Conservation (phyloP, 345 rosid genomes). For the Sisymbrium altissimum region DNA sequence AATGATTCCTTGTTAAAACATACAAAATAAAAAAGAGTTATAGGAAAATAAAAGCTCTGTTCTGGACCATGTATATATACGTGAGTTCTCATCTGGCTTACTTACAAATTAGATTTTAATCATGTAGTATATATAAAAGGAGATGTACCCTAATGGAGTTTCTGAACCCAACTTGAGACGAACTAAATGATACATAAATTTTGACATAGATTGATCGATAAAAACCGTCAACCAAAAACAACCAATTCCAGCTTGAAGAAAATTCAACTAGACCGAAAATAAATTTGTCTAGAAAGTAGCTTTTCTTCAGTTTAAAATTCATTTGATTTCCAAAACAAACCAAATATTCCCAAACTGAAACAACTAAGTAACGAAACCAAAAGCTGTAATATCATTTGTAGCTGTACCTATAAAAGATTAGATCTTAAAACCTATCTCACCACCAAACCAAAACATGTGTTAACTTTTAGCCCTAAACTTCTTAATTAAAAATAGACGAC, state of each 20-base stretch:
- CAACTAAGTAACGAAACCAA: not conserved
- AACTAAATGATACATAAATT: not conserved
- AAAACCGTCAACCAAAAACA: not conserved
- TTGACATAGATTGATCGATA: not conserved
- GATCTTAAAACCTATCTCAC: conserved; percentile 10
- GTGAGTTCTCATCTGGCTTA: not conserved
- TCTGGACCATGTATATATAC: not conserved
- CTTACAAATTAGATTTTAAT: not conserved
- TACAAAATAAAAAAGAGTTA: not conserved
- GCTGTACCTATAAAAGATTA: conserved; percentile 23
- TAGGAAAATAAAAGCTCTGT: not conserved
- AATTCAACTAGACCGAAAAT: not conserved
- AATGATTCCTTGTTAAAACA: too few species aligned
- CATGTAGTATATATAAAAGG: not conserved
- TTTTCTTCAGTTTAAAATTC: not conserved
- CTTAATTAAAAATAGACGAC: conserved; percentile 1
- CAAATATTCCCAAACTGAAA: not conserved
- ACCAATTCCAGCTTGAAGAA: not conserved
- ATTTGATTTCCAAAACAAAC: conserved; percentile 6
- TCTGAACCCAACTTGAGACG: not conserved
- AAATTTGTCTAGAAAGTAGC: not conserved
- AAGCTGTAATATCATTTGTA: conserved; percentile 3
- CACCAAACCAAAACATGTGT: conserved; percentile 20
- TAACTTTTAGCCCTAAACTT: not conserved
- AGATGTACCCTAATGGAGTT: not conserved